These are phyloP conservation scores for Podaxis rugospora DNA, from an alignment of 768 basidiomycete genomes.

Conservation along the genomic window DNA sequence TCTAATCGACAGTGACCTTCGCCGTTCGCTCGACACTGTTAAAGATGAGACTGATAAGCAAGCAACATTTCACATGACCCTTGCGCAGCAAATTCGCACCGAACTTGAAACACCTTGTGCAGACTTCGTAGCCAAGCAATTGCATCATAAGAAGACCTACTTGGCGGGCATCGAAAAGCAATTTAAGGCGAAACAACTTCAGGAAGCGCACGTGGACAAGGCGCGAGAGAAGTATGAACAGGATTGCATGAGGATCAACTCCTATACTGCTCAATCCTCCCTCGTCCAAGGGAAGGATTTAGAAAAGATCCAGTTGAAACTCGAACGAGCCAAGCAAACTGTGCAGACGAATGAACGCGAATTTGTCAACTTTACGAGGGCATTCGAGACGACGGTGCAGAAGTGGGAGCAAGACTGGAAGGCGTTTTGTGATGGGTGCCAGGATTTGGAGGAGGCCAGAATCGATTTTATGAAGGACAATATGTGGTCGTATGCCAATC, in stretches of 20 bases:
- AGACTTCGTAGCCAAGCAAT: conserved; percentile 60
- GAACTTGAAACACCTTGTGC: conserved; percentile 68
- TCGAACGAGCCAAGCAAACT: conserved; percentile 88
- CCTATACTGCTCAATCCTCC: conserved; percentile 86
- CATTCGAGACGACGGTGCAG: conserved; percentile 68
- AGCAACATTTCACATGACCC: conserved; percentile 62
- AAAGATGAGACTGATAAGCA: conserved; percentile 83
- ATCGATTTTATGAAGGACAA: conserved; percentile 93
- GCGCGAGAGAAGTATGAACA: conserved; percentile 91
- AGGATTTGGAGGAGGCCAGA: conserved; percentile 95
- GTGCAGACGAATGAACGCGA: conserved; percentile 91
- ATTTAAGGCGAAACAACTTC: conserved; percentile 84
- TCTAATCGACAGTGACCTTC: conserved; percentile 61
- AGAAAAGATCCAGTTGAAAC: conserved; percentile 82
- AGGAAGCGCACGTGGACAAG: conserved; percentile 81
- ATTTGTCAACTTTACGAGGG: conserved; percentile 81
- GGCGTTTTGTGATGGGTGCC: conserved; percentile 87
- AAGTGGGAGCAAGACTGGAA: conserved; percentile 97
- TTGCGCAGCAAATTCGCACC: conserved; percentile 70
- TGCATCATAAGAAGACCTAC: conserved; percentile 67
- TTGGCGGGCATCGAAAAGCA: conserved; percentile 83
- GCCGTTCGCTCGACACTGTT: conserved; percentile 75
- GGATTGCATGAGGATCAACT: conserved; percentile 91
- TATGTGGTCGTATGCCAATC: conserved; percentile 95
- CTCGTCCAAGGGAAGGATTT: conserved; percentile 91